Conservation (phyloP, 2,329 filamentous ascomycete genomes). For the Dothiorella sarmentorum region DNA sequence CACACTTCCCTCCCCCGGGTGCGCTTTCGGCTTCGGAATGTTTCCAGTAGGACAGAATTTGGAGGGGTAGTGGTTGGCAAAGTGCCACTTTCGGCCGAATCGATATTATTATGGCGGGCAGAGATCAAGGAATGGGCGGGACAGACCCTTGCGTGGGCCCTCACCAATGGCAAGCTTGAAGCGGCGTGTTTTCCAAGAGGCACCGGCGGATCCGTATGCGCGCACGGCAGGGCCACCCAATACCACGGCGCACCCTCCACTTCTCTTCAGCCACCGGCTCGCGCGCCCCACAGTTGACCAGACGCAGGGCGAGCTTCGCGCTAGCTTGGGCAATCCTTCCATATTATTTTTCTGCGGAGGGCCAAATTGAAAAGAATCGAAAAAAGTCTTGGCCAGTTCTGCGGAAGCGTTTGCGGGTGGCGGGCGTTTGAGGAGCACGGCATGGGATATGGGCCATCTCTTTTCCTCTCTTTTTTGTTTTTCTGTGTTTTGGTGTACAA, state of each 20-base stretch:
- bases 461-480: background rate
- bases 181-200: conserved; percentile 8
- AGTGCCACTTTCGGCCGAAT: conserved; percentile 16
- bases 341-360: too few species aligned
- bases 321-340: conserved; percentile 15
- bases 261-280: conserved; percentile 7
- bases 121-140: conserved; percentile 6
- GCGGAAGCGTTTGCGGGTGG: background rate
- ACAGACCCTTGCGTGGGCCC: conserved; percentile 14
- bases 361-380: background rate
- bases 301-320: background rate
- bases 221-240: conserved; percentile 8
- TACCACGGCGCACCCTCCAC: conserved; percentile 16
- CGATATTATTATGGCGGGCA: conserved; percentile 14
- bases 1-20: conserved; percentile 12
- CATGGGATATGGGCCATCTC: background rate
- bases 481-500: conserved; percentile 18
- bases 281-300: background rate
- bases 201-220: conserved; percentile 10
- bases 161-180: conserved; percentile 14
- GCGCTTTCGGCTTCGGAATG: conserved; percentile 18
- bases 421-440: conserved; percentile 18
- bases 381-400: background rate
- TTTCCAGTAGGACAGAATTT: conserved; percentile 12
- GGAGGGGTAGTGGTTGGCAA: conserved; percentile 14